Conservation (phyloP, 2,329 filamentous ascomycete species). For the Pseudocercospora macadamiae region DNA sequence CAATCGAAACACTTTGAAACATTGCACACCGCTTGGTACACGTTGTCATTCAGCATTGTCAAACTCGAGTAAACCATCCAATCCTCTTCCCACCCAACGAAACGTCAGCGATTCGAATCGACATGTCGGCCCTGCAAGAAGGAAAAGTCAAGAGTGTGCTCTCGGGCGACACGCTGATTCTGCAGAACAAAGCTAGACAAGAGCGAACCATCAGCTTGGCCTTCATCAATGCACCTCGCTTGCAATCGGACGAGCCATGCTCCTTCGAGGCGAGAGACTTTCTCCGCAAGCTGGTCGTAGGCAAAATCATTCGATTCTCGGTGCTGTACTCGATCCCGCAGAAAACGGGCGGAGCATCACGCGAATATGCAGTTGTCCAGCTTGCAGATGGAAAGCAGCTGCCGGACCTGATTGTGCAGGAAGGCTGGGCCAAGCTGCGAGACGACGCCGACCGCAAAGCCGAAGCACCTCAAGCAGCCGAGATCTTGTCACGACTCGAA, state of each 20-base stretch:
- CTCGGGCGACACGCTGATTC: conserved; percentile 88
- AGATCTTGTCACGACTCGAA: conserved; percentile 76
- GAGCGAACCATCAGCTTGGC: conserved; percentile 89
- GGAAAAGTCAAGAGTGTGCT: conserved; percentile 89
- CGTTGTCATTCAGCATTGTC: too few relatives aligned
- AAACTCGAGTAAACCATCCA: too few relatives aligned
- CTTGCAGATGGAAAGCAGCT: conserved; percentile 75
- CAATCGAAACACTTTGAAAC: background rate
- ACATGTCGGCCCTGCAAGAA: conserved; percentile 53
- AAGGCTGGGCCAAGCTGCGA: conserved; percentile 89
- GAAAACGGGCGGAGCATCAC: conserved; percentile 58
- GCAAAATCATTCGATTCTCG: conserved; percentile 83
- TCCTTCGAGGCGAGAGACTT: conserved; percentile 95
- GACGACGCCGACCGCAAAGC: conserved; percentile 94
- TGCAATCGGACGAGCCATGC: conserved; percentile 61
- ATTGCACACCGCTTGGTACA: background rate
- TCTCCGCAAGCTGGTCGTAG: conserved; percentile 79
- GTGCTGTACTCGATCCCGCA: conserved; percentile 86
- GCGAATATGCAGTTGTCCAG: conserved; percentile 83
- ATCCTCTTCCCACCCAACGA: background rate
- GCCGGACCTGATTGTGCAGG: conserved; percentile 80
- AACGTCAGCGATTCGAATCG: conserved; percentile 11
- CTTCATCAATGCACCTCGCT: conserved; percentile 83
- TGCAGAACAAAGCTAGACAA: conserved; percentile 78
- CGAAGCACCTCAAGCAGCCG: conserved; percentile 72